Evolutionary conservation across 2,329 filamentous ascomycete genomes (phyloP), one percentile per base, ranked within the genome.

Genomic region (Ceratocystis destructans): DNA sequence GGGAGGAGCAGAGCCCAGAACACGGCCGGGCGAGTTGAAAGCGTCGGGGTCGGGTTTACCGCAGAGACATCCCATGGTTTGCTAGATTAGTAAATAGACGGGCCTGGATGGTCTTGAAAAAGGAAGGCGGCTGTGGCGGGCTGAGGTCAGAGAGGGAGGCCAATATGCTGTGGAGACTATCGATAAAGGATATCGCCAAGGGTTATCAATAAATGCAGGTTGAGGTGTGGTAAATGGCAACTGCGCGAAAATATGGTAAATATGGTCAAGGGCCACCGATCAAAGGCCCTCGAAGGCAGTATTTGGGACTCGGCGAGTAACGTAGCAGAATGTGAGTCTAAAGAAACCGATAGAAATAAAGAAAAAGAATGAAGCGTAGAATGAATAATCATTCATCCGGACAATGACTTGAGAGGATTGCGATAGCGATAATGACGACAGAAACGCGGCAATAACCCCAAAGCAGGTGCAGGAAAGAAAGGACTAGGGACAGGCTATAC

Each of bases 31-130:
- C 65, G 83, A 83, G 64, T 83, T 77, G 78, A 91, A 94, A 75
- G 83, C 79, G 71, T 88, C 85, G 69, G 83, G 77, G 41, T 83
- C 78, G 67, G 80, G 81, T 75, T 90, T 91, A 74, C 90, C 89
- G 79, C 89, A 96, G 76, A 90, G 82, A 75, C 90, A 93, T 68
- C 92, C 92, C 92, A 96, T 96, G 70, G 68, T 75, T 68, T 25
- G 17, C 17, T 50, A 25, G 64, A 20, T 62, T 45, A 37, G 25
- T 2, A 31, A 48, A 61, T 61, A 41, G 37, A 41, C 37, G 12
- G 37, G 10, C 1, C 37, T 41, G 3, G 10, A 41, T 41, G 3
- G 37, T 41, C 37, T 41, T 12, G 28, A 12, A 41, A 10, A 53
- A 20, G 48, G 7, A 22, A 22, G 48, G n/a, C n/a, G n/a, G 48